Base-by-base conservation (phyloP, 164 flowering plant genomes). In the Umbellularia californica region DNA sequence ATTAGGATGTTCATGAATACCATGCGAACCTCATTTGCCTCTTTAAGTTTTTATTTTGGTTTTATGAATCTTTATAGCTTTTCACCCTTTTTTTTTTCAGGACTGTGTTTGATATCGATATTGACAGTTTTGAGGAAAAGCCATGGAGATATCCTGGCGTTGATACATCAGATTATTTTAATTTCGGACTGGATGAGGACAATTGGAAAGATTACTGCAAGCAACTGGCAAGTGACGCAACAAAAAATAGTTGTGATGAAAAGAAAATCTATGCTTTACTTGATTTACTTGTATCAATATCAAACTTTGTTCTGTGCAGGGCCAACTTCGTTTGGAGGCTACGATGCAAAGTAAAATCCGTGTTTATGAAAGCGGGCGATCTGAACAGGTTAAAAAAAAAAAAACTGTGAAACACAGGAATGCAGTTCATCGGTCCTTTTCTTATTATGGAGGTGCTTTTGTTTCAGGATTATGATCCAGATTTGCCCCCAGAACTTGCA, bases 291-390 rank as follows among this genome's bases (percentile, higher is more conserved):
- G 10, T 71, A 35, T 50, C 50, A 71, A 50, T 33, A 51, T 52
- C 22, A 47, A 62, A 55, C 66, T 58, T 71, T 73, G 72, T 41
- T 35, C 68, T 78, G 24, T 86, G 65, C 84, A 96, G 99, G 99
- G 90, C 78, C 96, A 90, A 84, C 88, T 83, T 35, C 95, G 98
- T 58, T 80, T 94, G 76, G 97, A 90, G 84, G 82, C 97, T 52
- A 94, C 99, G n/a, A 96, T 96, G 99, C 97, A 96, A 85, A 91
- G 95, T 86, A 92, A 87, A 84, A 94, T 94, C 78, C 95, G 95
- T 78, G 98, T 94, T 60, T 89, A 90, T 82, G 99, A 92, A 83
- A 90, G 97, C 85, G 99, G 97, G 50, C 83, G 99, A 68, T 77
- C 94, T 66, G 97, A 94, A 78, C 98, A 96, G 95, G 99, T 96